These are phyloP conservation scores for Cladosporium sp. DNA, from an alignment of 2,329 filamentous ascomycete genomes.

Conservation along the genomic window DNA sequence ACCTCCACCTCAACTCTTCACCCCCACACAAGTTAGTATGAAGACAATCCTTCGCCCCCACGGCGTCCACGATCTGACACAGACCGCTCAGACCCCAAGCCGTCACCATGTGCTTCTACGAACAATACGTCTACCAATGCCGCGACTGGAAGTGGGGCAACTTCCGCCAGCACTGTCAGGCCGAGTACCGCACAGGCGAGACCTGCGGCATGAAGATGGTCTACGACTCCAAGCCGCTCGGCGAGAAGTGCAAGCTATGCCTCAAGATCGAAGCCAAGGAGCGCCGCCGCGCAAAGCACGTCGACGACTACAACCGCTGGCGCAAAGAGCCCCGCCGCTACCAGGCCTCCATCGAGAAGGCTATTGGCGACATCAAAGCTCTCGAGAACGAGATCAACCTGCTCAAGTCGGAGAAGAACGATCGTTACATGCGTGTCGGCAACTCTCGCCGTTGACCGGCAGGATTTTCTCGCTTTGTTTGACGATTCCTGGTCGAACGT, in stretches of 20 bases:
- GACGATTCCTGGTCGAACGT: neutral
- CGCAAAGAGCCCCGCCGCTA: constrained; percentile 61
- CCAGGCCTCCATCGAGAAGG: constrained; percentile 60
- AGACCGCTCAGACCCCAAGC: neutral
- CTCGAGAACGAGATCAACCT: constrained; percentile 66
- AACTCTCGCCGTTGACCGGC: constrained; percentile 17
- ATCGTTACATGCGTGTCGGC: constrained; percentile 22
- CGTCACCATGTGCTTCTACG: constrained; percentile 83
- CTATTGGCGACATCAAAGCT: constrained; percentile 67
- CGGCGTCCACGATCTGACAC: constrained; percentile 29
- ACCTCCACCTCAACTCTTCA: neutral
- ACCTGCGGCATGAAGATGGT: constrained; percentile 94
- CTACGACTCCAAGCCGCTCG: constrained; percentile 63
- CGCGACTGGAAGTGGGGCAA: constrained; percentile 93
- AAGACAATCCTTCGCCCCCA: neutral
- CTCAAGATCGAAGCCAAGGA: constrained; percentile 84
- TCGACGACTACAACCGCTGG: constrained; percentile 73
- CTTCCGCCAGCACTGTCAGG: constrained; percentile 88
- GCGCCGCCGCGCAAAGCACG: constrained; percentile 69
- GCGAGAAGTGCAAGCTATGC: constrained; percentile 74
- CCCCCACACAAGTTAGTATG: neutral
- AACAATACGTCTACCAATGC: constrained; percentile 79
- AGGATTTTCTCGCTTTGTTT: neutral
- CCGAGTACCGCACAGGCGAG: constrained; percentile 92
- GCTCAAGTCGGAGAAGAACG: constrained; percentile 40